Base-by-base conservation (phyloP, 305 asterid species). In the Rubia peregrina region DNA sequence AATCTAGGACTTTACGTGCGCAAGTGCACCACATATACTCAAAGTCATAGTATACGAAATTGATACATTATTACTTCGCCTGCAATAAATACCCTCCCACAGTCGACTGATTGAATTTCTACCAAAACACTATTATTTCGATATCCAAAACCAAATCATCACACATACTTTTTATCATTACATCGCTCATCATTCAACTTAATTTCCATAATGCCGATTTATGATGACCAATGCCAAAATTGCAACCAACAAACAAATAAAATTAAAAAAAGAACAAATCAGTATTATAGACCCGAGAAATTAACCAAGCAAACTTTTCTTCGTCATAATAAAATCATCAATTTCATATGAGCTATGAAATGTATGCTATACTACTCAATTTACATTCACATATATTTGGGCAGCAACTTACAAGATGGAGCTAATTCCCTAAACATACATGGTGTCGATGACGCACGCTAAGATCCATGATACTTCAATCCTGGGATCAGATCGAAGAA, bases 1-100 rank as follows among this genome's bases (percentile, higher is more conserved):
- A 40, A 38, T 51, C 65, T 10, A 72, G 38, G 76, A 73, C 53
- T 22, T 73, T 73, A 73, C 77, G 77, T 74, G 77, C 77, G 51
- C 63, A 59, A 60, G 63, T 59, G 69, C 73, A 43, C 59, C 63
- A 74, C 60, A 57, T 30, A 51, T 16, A 51, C 57, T 51, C 57
- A 51, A 16, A 17, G 22, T 30, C 33, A 30, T 51, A 51, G 9
- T 8, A 55, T 57, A 67, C 72, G 68, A 56, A 55, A 17, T 73
- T 67, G 61, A 30, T 51, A 51, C 57, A 51, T 51, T 59, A 65
- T 66, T 62, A 65, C 16, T 70, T 49, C 22, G 14, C 43, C 13
- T 8, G 63, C 24, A 67, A 74, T 74, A 67, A 67, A 73, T 57
- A 71, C n/a, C 48, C 14, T 43, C 21, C 65, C 46, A 67, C 68